Evolutionary conservation across 352 stramenopile genomes (phyloP), one percentile per base, ranked within the genome.

Genomic region (Phytophthora podocarpi): DNA sequence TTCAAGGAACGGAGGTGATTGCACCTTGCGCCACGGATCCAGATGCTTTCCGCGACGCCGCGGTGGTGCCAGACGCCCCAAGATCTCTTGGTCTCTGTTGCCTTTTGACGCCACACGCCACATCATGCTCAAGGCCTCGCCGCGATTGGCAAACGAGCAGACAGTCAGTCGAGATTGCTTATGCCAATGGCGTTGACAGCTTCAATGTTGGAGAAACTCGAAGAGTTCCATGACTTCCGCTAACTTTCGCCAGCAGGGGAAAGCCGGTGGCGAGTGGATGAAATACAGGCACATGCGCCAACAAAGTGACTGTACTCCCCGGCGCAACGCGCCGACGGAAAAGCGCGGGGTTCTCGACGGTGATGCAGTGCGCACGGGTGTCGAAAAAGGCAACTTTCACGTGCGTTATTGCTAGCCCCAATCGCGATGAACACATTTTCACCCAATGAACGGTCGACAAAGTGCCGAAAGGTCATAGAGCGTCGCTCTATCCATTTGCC

Each of bases 1-100:
- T 67, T 72, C 63, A 63, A 71, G 16, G 35, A 59, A 63, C 5
- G 47, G 11, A 7, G 6, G 40, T 24, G 47, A 41, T 34, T 27
- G 31, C 43, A 57, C 21, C 36, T 52, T 50, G 13, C 51, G 51
- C 51, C 28, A 21, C 39, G 15, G 23, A 32, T 64, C 40, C 69
- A 67, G 60, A 47, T 75, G 70, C 47, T 75, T 75, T 75, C 36
- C 42, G 15, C 42, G 59, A 73, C 32, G 24, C 10, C 30, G 60
- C 69, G 8, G 46, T 27, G 30, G 39, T 50, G 51, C 36, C 63
- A 72, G 67, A 56, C 49, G 47, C n/a, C 13, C 13, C 10, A 23
- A 16, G 27, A 57, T 50, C 49, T 66, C 58, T 46, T 69, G 58
- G 64, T 34, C 45, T 28, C 35, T 28, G 16, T 6, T 43, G 32